Conservation (phyloP, 768 basidiomycete species). For the Lactarius akahatsu region DNA sequence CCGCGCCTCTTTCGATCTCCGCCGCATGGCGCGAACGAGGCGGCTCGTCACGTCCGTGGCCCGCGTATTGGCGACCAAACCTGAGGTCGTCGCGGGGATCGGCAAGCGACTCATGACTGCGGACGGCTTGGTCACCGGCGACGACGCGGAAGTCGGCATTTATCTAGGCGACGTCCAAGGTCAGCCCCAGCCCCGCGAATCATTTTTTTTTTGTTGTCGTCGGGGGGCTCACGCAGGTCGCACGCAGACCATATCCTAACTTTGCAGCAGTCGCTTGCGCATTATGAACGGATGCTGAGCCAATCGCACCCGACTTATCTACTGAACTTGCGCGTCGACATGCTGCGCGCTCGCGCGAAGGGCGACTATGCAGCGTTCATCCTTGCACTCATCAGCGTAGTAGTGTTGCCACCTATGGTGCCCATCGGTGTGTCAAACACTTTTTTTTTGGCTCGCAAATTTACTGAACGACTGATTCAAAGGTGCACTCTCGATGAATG, state of each 20-base stretch:
- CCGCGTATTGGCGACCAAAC: slow-evolving; percentile 75
- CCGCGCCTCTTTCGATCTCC: slow-evolving; percentile 51
- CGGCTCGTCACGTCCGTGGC: slow-evolving; percentile 76
- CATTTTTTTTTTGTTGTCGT: neutral
- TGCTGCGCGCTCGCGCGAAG: slow-evolving; percentile 56
- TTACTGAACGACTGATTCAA: slow-evolving; percentile 4
- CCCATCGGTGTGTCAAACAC: slow-evolving; percentile 47
- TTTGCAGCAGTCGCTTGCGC: slow-evolving; percentile 76
- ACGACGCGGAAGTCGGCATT: slow-evolving; percentile 71
- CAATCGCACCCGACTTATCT: slow-evolving; percentile 87
- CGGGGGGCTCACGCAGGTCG: slow-evolving; percentile 7
- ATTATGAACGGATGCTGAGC: slow-evolving; percentile 86
- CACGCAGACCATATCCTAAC: slow-evolving; percentile 82
- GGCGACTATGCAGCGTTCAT: slow-evolving; percentile 66
- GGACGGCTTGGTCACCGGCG: slow-evolving; percentile 39
- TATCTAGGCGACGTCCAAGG: slow-evolving; percentile 94
- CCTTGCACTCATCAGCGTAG: slow-evolving; percentile 66
- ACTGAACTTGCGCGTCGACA: slow-evolving; percentile 65
- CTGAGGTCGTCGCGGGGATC: slow-evolving; percentile 76
- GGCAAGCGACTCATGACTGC: slow-evolving; percentile 64
- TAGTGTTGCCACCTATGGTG: slow-evolving; percentile 62
- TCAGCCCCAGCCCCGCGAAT: slow-evolving; percentile 33
- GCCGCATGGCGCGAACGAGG: slow-evolving; percentile 77
- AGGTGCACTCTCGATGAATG: slow-evolving; percentile 73
- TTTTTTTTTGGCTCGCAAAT: neutral